Conservation (phyloP, 2,329 filamentous ascomycete genomes). For the Clonostachys byssicola region DNA sequence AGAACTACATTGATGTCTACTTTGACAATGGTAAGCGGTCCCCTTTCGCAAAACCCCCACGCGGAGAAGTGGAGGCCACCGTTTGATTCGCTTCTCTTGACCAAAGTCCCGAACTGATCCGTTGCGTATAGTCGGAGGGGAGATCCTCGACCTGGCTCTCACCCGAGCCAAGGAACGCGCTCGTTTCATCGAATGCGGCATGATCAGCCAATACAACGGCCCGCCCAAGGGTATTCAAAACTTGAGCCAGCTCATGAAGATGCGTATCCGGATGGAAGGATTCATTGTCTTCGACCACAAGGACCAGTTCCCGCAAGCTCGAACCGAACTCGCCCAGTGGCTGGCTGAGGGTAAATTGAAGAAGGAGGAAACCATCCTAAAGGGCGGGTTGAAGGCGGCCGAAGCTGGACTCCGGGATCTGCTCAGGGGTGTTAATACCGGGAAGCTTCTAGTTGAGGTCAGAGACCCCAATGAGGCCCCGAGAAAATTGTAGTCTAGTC, state of each 20-base stretch:
- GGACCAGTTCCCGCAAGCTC: slow-evolving; percentile 51
- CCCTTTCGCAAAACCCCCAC: too few relatives aligned
- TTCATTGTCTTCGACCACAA: slow-evolving; percentile 70
- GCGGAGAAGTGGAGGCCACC: too few relatives aligned
- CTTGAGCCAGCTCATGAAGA: slow-evolving; percentile 43
- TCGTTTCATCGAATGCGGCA: slow-evolving; percentile 68
- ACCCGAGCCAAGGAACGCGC: slow-evolving; percentile 54
- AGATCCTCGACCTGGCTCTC: slow-evolving; percentile 64
- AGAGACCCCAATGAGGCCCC: slow-evolving; percentile 20
- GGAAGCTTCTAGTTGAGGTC: slow-evolving; percentile 56
- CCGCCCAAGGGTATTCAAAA: slow-evolving; percentile 25
- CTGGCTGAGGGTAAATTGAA: slow-evolving; percentile 66
- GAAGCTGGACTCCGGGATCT: slow-evolving; percentile 59
- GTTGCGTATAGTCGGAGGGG: slow-evolving; percentile 52
- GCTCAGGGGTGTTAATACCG: slow-evolving; percentile 67
- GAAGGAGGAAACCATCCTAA: slow-evolving; percentile 65
- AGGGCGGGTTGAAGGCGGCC: slow-evolving; percentile 61
- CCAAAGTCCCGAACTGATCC: too few relatives aligned
- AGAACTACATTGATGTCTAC: slow-evolving; percentile 61
- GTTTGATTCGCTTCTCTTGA: too few relatives aligned
- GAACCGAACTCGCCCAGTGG: slow-evolving; percentile 61
- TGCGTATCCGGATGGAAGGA: slow-evolving; percentile 60
- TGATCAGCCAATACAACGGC: slow-evolving; percentile 65
- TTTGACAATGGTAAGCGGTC: slow-evolving; percentile 52
- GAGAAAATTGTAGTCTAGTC: background rate